These are phyloP conservation scores for Arabidopsis lyrata DNA, from an alignment of 441 rosid species.

Conservation along the genomic window DNA sequence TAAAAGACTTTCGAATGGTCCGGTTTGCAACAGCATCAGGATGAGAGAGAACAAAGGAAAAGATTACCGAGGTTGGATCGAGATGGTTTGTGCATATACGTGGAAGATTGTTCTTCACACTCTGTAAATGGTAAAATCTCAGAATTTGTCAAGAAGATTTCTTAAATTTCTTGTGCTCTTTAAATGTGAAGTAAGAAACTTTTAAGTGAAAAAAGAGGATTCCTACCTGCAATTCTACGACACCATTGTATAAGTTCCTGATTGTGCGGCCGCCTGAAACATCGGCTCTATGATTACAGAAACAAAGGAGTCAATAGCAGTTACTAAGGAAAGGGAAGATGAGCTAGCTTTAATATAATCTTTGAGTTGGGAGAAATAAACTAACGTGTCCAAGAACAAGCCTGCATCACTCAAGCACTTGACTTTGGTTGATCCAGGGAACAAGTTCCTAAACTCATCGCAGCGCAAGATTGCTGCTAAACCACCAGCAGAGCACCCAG, in stretches of 20 bases:
- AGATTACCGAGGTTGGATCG: conserved; percentile 87
- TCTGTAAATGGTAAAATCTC: conserved; percentile 50
- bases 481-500: conserved; percentile 97
- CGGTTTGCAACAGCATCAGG: not conserved
- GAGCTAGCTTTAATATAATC: conserved; percentile 2
- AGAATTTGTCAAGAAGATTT: conserved; percentile 28
- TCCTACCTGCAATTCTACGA: conserved; percentile 76
- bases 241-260: conserved; percentile 69
- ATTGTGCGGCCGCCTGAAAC: conserved; percentile 81
- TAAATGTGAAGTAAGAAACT: not conserved
- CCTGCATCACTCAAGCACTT: conserved; percentile 96
- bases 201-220: not conserved
- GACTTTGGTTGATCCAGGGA: conserved; percentile 64
- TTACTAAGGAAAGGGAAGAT: not conserved
- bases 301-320: conserved; percentile 13
- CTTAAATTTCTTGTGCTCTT: conserved; percentile 6
- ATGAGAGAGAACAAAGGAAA: conserved; percentile 8
- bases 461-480: conserved; percentile 83
- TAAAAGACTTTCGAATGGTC: conserved; percentile 4
- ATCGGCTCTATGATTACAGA: conserved; percentile 55
- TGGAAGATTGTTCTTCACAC: conserved; percentile 67
- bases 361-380: conserved; percentile 11
- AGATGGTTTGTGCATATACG: conserved; percentile 81
- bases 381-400: conserved; percentile 85
- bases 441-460: conserved; percentile 73